phyloP scores from a whole-genome alignment of 2,329 filamentous ascomycete genomes.

The Penicillium verrucosum region DNA sequence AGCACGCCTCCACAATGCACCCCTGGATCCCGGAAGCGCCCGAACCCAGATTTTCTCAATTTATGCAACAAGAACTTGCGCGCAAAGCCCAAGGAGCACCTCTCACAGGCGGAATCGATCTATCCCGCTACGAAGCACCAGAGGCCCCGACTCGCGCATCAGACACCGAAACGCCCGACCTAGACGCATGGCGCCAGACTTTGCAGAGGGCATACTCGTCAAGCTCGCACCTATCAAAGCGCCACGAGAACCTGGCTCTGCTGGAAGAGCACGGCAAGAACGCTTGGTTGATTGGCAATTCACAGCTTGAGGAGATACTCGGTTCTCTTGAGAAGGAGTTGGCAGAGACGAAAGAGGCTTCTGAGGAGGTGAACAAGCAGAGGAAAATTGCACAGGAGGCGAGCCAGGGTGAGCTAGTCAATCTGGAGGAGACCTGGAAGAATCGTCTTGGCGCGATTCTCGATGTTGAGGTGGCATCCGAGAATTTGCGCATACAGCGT shows the following conservation, averaged over 20 bases:
- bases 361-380: conserved; percentile 69
- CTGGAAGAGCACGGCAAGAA: conserved; percentile 82
- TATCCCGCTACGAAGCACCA: conserved; percentile 78
- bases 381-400: conserved; percentile 68
- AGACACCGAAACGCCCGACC: conserved; percentile 29
- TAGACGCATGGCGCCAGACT: conserved; percentile 50
- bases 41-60: conserved; percentile 58
- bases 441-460: conserved; percentile 73
- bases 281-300: conserved; percentile 84
- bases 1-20: conserved; percentile 52
- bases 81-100: conserved; percentile 63
- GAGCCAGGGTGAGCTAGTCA: conserved; percentile 67
- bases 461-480: conserved; percentile 81
- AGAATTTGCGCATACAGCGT: conserved; percentile 65
- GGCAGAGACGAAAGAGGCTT: conserved; percentile 61
- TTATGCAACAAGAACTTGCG: conserved; percentile 65
- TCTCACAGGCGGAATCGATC: conserved; percentile 64
- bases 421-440: conserved; percentile 75
- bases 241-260: conserved; percentile 64
- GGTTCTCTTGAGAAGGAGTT: conserved; percentile 71
- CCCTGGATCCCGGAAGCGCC: conserved; percentile 56
- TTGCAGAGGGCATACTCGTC: conserved; percentile 57
- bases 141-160: conserved; percentile 52
- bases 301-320: conserved; percentile 71
- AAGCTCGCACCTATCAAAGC: conserved; percentile 55